Conservation (phyloP, 177 flowering plant genomes). For the Vitis hybrid region DNA sequence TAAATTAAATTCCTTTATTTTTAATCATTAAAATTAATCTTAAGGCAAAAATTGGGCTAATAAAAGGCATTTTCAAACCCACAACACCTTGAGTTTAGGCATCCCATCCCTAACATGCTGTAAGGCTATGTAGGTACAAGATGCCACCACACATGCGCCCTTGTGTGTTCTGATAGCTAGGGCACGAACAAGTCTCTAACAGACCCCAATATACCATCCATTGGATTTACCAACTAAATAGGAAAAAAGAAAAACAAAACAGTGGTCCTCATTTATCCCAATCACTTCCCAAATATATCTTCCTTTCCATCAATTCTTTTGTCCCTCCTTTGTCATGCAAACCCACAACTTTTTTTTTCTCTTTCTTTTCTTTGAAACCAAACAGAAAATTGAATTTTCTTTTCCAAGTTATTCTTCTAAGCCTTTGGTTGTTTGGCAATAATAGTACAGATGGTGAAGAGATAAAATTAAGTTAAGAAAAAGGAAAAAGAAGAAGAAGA, state of each 20-base stretch:
- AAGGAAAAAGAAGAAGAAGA: neutral
- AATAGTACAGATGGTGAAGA: neutral
- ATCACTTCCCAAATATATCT: conserved; percentile 7
- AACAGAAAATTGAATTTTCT: neutral
- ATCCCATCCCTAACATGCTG: no score
- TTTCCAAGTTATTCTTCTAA: neutral
- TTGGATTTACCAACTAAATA: no score
- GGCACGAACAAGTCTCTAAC: neutral
- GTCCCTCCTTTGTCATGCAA: no score
- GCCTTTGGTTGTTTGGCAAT: no score
- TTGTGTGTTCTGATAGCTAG: neutral
- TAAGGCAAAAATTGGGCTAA: no score
- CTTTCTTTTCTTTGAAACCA: neutral
- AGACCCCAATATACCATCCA: neutral
- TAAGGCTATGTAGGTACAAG: no score
- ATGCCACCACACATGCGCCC: no score
- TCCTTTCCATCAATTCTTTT: conserved; percentile 1
- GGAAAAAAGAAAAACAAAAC: no score
- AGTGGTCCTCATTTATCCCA: neutral
- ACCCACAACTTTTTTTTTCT: neutral
- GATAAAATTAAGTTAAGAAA: neutral
- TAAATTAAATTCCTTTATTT: neutral
- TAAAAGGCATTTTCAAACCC: no score
- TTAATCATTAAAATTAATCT: neutral
- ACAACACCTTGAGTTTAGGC: no score